Percentiles rank a stretch among this genome's conserved stretches.
Conservation (phyloP, 345 rosid genomes). For the Streptanthus diversifolius region DNA sequence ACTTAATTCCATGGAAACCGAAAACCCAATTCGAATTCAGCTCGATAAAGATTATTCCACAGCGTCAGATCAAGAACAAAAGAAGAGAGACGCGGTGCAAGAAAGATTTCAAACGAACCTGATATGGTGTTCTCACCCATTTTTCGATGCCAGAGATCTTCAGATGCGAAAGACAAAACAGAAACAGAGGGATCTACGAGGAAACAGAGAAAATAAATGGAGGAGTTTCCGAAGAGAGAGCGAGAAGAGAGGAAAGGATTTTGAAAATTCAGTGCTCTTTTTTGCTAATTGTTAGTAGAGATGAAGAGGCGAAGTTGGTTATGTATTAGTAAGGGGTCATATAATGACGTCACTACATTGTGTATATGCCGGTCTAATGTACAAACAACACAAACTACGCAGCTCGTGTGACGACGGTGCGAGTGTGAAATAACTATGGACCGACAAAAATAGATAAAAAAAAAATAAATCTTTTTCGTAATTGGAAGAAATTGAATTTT, state of each 20-base stretch:
- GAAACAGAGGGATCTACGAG: slow-evolving; percentile 23
- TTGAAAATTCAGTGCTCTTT: not conserved
- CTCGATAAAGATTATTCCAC: not conserved
- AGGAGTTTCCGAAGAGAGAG: not conserved
- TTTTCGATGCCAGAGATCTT: slow-evolving; percentile 13
- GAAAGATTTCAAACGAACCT: slow-evolving; percentile 33
- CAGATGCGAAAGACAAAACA: not conserved
- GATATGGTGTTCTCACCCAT: slow-evolving; percentile 47
- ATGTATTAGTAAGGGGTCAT: slow-evolving; percentile 16
- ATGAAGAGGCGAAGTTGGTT: slow-evolving; percentile 30
- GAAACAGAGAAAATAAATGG: not conserved
- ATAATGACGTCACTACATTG: slow-evolving; percentile 10
- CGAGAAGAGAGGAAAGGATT: slow-evolving; percentile 13
- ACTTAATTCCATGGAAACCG: not conserved
- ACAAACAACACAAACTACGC: not conserved
- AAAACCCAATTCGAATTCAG: slow-evolving; percentile 19
- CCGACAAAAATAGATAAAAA: not conserved
- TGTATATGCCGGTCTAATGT: not conserved
- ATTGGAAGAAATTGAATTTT: not conserved
- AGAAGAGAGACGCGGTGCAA: not conserved
- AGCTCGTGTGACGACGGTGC: slow-evolving; percentile 6
- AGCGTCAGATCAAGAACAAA: slow-evolving; percentile 16
- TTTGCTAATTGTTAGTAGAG: slow-evolving; percentile 18
- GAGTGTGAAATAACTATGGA: not conserved
- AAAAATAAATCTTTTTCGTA: not conserved